Base-by-base conservation (phyloP, 106 monocot genomes). In the Acorus calamus region DNA sequence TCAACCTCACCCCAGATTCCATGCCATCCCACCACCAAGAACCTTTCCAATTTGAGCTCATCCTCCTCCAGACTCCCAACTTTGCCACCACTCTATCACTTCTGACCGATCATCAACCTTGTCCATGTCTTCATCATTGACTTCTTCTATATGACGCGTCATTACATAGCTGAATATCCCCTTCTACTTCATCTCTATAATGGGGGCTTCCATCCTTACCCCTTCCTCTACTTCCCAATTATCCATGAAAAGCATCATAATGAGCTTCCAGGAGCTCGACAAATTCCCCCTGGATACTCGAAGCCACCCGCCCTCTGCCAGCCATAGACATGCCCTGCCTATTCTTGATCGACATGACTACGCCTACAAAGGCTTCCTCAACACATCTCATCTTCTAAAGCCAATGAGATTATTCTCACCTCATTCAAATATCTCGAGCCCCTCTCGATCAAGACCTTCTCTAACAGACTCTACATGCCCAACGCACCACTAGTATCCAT, bases 341-440 rank as follows among this genome's bases (percentile, higher is more conserved):
- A 14, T 69, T 13, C 55, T 48, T 2, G 75, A 84, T 46, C 70
- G 72, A 2, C 62, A 49, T 3, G 44, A 49, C 54, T 65, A 69
- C 5, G 1, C 11, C 8, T 70, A 58, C 28, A 13, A 49, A 44
- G 56, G 14, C 0, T 49, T 72, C 1, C 47, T 84, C 14, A 2
- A 46, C 41, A 10, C 45, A 3, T 75, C 14, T 52, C 61, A 14
- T 2, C 68, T 69, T 3, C 61, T 3, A 47, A 57, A 2, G 68
- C 64, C 14, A 47, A 72, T 0, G 79, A 79, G 4, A 76, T 84
- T 12, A 50, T 79, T 49, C 57, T 79, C 53, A 89, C 85, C 75
- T 79, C 72, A 6, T 89, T 79, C 55, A 74, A 79, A 4, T 50
- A 11, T 28, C 44, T 82, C n/a, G 89, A 89, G 66, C 44, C 65